phyloP scores from a whole-genome alignment of 306 rosid species.

The Phaseolus lunatus region DNA sequence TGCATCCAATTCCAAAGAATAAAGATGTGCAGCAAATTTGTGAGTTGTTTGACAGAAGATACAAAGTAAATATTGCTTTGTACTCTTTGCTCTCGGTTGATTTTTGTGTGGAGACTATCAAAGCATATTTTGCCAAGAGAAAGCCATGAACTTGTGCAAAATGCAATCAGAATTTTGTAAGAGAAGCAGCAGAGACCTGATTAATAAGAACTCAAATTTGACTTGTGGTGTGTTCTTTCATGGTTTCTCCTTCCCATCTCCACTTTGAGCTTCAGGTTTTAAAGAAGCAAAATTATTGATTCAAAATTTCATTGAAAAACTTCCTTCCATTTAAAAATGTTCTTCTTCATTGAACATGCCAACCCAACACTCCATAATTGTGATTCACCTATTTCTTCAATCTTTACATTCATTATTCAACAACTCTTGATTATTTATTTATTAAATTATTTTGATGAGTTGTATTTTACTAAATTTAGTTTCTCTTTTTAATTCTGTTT shows the following conservation, averaged over 20 bases:
- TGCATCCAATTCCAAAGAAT: not conserved
- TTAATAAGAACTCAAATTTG: not conserved
- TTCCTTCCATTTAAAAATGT: not conserved
- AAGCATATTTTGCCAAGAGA: not conserved
- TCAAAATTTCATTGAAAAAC: not conserved
- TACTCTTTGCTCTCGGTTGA: not conserved
- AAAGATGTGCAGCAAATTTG: not conserved
- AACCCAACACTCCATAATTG: not conserved
- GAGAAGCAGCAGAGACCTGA: not conserved
- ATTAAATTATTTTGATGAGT: not conserved
- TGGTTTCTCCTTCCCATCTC: not conserved
- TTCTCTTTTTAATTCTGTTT: not conserved
- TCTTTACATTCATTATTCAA: constrained; percentile 4
- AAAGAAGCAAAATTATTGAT: not conserved
- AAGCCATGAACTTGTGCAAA: constrained; percentile 2
- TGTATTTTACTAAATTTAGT: not conserved
- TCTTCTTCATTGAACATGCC: not conserved
- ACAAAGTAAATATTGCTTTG: not conserved
- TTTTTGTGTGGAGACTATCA: not conserved
- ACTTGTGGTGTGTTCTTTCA: not conserved
- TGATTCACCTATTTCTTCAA: not conserved
- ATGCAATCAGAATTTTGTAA: not conserved
- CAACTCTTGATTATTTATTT: not conserved
- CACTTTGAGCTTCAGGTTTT: constrained; percentile 1
- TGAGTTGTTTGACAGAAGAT: not conserved